Conservation (phyloP, 1,284 basidiomycete genomes). For the Ustilago cynodontis region DNA sequence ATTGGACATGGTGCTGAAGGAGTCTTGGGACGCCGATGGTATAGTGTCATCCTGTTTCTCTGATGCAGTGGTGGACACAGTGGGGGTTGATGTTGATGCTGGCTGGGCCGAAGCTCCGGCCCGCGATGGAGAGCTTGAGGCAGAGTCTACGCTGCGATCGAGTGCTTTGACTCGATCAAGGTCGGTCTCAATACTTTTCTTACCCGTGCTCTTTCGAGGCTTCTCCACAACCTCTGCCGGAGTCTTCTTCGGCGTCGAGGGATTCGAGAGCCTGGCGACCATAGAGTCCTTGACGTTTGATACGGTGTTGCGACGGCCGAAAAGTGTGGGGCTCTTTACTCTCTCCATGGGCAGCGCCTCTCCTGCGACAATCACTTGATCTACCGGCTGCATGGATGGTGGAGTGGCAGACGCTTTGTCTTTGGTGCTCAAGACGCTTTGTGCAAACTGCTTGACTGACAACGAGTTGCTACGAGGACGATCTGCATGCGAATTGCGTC, state of each 20-base stretch:
- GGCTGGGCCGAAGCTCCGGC: conserved; percentile 1
- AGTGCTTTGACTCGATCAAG: conserved; percentile 45
- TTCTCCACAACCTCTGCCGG: conserved; percentile 18
- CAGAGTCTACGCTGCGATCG: conserved; percentile 34
- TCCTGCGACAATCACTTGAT: conserved; percentile 47
- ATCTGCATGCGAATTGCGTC: conserved; percentile 30
- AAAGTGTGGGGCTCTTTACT: conserved; percentile 54
- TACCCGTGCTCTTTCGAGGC: conserved; percentile 37
- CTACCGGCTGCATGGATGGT: conserved; percentile 13
- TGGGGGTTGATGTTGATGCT: conserved; percentile 1
- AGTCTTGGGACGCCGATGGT: conserved; percentile 55
- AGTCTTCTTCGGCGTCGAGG: conserved; percentile 48
- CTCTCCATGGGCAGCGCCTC: conserved; percentile 49
- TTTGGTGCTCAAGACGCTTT: conserved; percentile 47
- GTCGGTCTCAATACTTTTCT: conserved; percentile 41
- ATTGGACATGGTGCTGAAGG: conserved; percentile 55
- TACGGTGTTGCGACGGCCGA: conserved; percentile 50
- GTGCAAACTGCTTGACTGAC: conserved; percentile 52
- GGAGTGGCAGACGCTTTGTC: conserved; percentile 27
- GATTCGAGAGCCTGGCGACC: conserved; percentile 35
- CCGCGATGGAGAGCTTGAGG: conserved; percentile 24
- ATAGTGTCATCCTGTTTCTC: conserved; percentile 23
- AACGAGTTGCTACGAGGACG: conserved; percentile 59
- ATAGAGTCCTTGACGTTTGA: conserved; percentile 44
- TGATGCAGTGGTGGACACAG: neutral